Base-by-base conservation (phyloP, 2,329 filamentous ascomycete species). In the Remersonia thermophila region DNA sequence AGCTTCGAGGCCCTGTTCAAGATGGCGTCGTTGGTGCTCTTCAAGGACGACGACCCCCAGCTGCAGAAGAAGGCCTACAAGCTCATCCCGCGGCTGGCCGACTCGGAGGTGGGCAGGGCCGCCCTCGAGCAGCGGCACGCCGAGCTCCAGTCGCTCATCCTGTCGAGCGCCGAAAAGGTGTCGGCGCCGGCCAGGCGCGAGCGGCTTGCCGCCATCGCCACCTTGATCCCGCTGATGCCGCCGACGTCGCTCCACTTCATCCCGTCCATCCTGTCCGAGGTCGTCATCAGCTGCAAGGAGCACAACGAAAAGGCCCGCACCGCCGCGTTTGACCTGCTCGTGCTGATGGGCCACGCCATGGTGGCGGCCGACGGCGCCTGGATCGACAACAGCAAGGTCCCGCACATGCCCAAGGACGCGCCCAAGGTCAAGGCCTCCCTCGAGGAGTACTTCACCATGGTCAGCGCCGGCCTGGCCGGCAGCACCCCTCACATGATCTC, bases 41-140 rank as follows among this genome's bases (percentile, higher is more conserved):
- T 80, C 55, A 83, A 80, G 52, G 70, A 81, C 38, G 72, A 83
- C 27, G 89, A 96, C 53, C 82, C 89, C 8, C 89, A 96, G 57
- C 66, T 98, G 26, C 89, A 96, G 58, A 98, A 98, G 73, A 98
- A 98, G 62, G 89, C 91, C 0, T 98, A 98, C 67, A 96, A 96
- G 65, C 73, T 98, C 35, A 93, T 98, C 34, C 89, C 91, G 3
- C 80, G 91, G 37, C 72, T 98, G 28, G 80, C 83, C 2, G 80
- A 83, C 45, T 93, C 87, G 1, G 74, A 83, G 25, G 73, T 71
- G 33, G 91, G 91, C 31, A 75, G 73, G 47, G 61, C 66, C n/a
- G 87, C 89, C 3, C 69, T 98, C 2, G 59, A 70, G 44, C 79
- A 87, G 51, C 77, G 87, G 36, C 84, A 75, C 47, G 58, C 60